Percentiles rank a stretch among this genome's conserved stretches.
These are phyloP conservation scores for Vaccinium corymbosum DNA, from an alignment of 148 eudicot species.

Conservation along the genomic window DNA sequence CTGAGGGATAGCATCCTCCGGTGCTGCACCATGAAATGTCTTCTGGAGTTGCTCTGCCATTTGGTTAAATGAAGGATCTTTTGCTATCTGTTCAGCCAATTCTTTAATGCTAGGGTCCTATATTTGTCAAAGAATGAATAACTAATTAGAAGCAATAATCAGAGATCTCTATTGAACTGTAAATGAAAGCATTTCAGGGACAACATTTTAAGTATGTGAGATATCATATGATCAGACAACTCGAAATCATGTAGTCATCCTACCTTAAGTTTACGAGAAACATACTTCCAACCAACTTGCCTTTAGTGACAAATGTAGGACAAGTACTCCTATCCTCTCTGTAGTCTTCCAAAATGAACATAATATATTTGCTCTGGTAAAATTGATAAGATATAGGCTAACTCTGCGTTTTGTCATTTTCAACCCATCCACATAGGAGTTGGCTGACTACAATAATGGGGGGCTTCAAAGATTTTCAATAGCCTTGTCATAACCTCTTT, in stretches of 20 bases:
- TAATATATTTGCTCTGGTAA: neutral
- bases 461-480: neutral
- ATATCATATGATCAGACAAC: neutral
- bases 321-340: neutral
- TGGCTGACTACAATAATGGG: neutral
- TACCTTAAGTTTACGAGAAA: neutral
- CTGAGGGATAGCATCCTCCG: slow-evolving; percentile 60
- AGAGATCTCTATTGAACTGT: neutral
- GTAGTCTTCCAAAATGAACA: neutral
- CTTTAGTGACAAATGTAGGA: neutral
- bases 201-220: neutral
- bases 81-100: slow-evolving; percentile 87
- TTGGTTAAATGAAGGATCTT: slow-evolving; percentile 85
- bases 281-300: neutral
- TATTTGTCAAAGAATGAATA: slow-evolving; percentile 18
- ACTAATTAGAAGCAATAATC: slow-evolving; percentile 1
- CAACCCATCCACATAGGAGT: neutral
- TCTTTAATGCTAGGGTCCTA: slow-evolving; percentile 98
- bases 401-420: neutral
- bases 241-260: neutral
- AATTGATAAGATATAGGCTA: neutral
- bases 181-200: neutral
- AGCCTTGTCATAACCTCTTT: neutral
- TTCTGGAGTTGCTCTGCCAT: slow-evolving; percentile 96
- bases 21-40: slow-evolving; percentile 60